phyloP scores from a whole-genome alignment of 345 rosid species.

The Camelina laxa region DNA sequence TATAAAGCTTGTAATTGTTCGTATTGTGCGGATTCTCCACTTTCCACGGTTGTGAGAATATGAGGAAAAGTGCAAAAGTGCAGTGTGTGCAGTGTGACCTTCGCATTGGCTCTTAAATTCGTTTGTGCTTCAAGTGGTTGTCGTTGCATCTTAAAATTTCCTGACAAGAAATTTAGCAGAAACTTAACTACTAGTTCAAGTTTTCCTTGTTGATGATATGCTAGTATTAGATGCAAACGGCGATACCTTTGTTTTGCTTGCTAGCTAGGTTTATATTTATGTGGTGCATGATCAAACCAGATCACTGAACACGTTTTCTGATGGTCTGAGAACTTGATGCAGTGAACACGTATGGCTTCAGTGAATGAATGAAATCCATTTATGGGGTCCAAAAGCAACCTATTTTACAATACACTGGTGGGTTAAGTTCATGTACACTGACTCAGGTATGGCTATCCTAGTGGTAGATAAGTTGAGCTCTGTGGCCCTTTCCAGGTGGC shows the following conservation, averaged over 20 bases:
- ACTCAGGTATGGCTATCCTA: slow-evolving; percentile 13
- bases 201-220: slow-evolving; percentile 13
- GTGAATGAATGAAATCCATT: slow-evolving; percentile 24
- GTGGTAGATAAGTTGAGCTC: slow-evolving; percentile 20
- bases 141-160: slow-evolving; percentile 6
- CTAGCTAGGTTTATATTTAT: slow-evolving; percentile 3
- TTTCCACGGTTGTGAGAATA: slow-evolving; percentile 33
- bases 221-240: background rate
- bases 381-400: slow-evolving; percentile 18
- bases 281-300: slow-evolving; percentile 17
- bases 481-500: slow-evolving; percentile 35
- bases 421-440: slow-evolving; percentile 8
- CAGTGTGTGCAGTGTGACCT: slow-evolving; percentile 32
- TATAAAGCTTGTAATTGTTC: slow-evolving; percentile 17
- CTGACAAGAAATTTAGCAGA: slow-evolving; percentile 12
- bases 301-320: slow-evolving; percentile 11
- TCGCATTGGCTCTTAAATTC: background rate
- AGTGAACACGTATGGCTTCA: slow-evolving; percentile 24
- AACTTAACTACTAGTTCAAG: slow-evolving; percentile 1
- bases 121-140: slow-evolving; percentile 7
- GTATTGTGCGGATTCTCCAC: slow-evolving; percentile 42
- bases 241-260: slow-evolving; percentile 20
- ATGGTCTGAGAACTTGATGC: slow-evolving; percentile 14
- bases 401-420: slow-evolving; percentile 1
- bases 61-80: slow-evolving; percentile 33